These are phyloP conservation scores for Botrytis sinoallii DNA, from an alignment of 2,329 filamentous ascomycete genomes.

Conservation along the genomic window DNA sequence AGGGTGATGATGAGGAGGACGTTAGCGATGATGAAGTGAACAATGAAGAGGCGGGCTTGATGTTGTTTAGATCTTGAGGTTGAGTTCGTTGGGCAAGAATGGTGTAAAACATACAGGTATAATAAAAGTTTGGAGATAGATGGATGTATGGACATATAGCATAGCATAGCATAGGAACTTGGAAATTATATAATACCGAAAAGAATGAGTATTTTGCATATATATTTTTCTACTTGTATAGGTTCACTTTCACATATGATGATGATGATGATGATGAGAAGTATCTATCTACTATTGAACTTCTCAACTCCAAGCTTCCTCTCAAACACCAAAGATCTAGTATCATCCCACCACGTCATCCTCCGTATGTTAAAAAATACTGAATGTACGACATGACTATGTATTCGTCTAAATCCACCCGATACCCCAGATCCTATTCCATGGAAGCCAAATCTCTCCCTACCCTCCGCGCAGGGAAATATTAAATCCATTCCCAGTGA, in stretches of 20 bases:
- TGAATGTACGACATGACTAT: not conserved
- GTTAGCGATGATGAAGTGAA: conserved; percentile 44
- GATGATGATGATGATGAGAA: not conserved
- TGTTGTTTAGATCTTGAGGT: conserved; percentile 36
- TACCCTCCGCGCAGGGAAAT: not conserved
- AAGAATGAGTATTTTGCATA: not conserved
- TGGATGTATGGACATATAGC: not conserved
- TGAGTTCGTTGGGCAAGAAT: not conserved
- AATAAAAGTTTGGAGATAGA: not conserved
- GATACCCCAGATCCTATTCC: not conserved
- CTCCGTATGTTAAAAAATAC: not conserved
- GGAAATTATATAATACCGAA: conserved; percentile 3
- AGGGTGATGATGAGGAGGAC: conserved; percentile 52
- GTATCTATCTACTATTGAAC: not conserved
- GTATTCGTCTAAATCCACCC: not conserved
- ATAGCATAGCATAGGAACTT: not conserved
- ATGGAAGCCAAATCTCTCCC: not conserved
- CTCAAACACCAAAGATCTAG: not conserved
- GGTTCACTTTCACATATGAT: not conserved
- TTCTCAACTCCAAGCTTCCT: not conserved
- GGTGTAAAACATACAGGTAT: not conserved
- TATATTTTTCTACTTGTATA: no score
- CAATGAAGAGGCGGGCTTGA: conserved; percentile 35
- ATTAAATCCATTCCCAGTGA: no score
- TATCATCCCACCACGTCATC: rapidly evolving